Evolutionary conservation across 805 yeast species (phyloP).

Genomic region (Citeromyces matritensis): DNA sequence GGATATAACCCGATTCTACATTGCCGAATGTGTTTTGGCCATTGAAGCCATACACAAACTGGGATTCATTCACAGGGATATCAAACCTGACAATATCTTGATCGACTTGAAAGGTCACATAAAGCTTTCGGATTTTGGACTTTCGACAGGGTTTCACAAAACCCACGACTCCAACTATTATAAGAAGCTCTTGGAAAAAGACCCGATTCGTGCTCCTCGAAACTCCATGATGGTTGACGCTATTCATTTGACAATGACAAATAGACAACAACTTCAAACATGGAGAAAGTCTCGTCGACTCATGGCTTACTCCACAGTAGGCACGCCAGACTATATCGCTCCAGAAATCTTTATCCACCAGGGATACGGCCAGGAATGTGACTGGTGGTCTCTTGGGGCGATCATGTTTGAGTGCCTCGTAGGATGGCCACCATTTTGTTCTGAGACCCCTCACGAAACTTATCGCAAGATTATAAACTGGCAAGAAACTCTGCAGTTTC

Average conservation of each 20-base stretch:
- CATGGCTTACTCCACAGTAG: constrained; percentile 94
- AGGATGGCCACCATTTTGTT: constrained; percentile 97
- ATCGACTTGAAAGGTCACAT: constrained; percentile 54
- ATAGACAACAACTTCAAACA: constrained; percentile 88
- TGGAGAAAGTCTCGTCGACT: constrained; percentile 87
- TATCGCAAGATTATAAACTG: constrained; percentile 83
- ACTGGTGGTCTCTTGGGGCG: constrained; percentile 96
- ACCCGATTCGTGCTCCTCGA: constrained; percentile 22
- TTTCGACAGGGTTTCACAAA: constrained; percentile 84
- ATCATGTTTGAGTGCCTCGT: constrained; percentile 93
- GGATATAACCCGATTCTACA: constrained; percentile 83
- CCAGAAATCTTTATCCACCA: constrained; percentile 88
- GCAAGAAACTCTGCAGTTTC: constrained; percentile 78
- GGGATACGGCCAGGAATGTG: constrained; percentile 95
- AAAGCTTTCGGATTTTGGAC: constrained; percentile 59
- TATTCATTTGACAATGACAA: constrained; percentile 88
- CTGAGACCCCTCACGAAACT: constrained; percentile 89
- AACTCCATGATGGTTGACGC: constrained; percentile 87
- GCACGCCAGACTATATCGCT: constrained; percentile 93
- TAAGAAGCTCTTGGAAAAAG: constrained; percentile 64
- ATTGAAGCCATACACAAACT: constrained; percentile 87
- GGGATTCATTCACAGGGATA: constrained; percentile 93
- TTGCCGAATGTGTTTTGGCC: constrained; percentile 93
- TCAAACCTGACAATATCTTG: constrained; percentile 87
- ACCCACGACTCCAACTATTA: constrained; percentile 86